Evolutionary conservation across 1,284 basidiomycete species (phyloP).

Genomic region (Ganoderma meredithae): DNA sequence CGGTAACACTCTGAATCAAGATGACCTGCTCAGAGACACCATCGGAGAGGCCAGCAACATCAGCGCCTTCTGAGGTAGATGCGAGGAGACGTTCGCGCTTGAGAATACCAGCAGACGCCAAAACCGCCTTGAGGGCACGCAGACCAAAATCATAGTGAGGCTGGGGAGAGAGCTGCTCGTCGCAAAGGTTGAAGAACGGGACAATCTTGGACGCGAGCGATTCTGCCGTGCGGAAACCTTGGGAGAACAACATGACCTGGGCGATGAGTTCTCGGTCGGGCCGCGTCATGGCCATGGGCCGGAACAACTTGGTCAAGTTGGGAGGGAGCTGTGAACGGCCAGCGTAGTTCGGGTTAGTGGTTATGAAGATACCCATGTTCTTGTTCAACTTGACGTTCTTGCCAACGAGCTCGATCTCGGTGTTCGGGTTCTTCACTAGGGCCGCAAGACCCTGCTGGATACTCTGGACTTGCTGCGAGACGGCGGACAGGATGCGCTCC

Average conservation of each 20-base stretch:
- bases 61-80: conserved; percentile 53
- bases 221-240: conserved; percentile 98
- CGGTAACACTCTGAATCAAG: conserved; percentile 98
- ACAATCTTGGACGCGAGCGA: conserved; percentile 97
- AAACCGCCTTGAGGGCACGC: conserved; percentile 95
- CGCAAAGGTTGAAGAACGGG: conserved; percentile 98
- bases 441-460: conserved; percentile 95
- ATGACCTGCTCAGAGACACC: conserved; percentile 92
- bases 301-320: conserved; percentile 95
- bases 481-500: conserved; percentile 96
- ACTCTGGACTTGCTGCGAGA: conserved; percentile 98
- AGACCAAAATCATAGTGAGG: conserved; percentile 99
- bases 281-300: conserved; percentile 98
- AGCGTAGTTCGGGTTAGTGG: conserved; percentile 98
- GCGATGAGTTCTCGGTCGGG: conserved; percentile 98
- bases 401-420: conserved; percentile 96
- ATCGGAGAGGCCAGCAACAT: conserved; percentile 67
- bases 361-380: conserved; percentile 97
- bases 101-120: conserved; percentile 96
- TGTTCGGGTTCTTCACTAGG: conserved; percentile 82
- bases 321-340: conserved; percentile 97
- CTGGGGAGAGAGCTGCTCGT: conserved; percentile 96
- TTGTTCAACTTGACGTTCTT: conserved; percentile 93
- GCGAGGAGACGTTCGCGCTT: conserved; percentile 88
- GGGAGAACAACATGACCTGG: conserved; percentile 99